Base-by-base conservation (phyloP, 441 rosid genomes). In the Mallotus japonicus region DNA sequence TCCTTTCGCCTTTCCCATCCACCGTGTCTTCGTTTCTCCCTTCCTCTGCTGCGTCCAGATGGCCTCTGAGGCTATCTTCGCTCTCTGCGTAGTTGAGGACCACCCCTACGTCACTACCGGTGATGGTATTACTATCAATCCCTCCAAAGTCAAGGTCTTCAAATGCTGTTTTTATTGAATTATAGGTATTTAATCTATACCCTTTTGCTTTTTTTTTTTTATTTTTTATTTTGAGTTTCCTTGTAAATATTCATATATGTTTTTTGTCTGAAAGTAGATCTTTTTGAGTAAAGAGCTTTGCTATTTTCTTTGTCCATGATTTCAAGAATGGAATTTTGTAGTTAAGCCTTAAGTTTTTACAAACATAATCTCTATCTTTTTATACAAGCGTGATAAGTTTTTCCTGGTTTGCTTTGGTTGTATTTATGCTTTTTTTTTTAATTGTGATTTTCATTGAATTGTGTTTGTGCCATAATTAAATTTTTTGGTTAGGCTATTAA, bases 21-120 rank as follows among this genome's bases (percentile, higher is more conserved):
- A 92, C 78, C 91, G 99, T 9, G 85, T 87, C 73, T 82, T 92
- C 46, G 95, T 92, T 56, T 95, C 97, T 32, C 97, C 99, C 14
- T 95, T 95, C 62, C 81, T 88, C 81, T 92, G 97, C 5, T 95
- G 99, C 46, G 70, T 91, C 72, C 92, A 92, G 84, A 95, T 98
- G 1, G 98, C 96, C 65, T 79, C 77, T 15, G 85, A 87, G 73
- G 96, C 78, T 46, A 78, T 85, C 69, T 65, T 86, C 32, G 94
- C 93, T 56, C 89, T 89, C 60, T 90, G 87, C 75, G 78, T 90
- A 71, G 73, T 76, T 66, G 73, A 74, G 47, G 81, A 79, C 57
- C 72, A 73, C 8, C 78, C 78, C 53, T 73, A 57, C 20, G 80
- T 72, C 56, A 57, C 80, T 42, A 81, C 85, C 32, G 54, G 72